These are phyloP conservation scores for Clarireedia paspali DNA, from an alignment of 2,329 filamentous ascomycete species.

Conservation along the genomic window DNA sequence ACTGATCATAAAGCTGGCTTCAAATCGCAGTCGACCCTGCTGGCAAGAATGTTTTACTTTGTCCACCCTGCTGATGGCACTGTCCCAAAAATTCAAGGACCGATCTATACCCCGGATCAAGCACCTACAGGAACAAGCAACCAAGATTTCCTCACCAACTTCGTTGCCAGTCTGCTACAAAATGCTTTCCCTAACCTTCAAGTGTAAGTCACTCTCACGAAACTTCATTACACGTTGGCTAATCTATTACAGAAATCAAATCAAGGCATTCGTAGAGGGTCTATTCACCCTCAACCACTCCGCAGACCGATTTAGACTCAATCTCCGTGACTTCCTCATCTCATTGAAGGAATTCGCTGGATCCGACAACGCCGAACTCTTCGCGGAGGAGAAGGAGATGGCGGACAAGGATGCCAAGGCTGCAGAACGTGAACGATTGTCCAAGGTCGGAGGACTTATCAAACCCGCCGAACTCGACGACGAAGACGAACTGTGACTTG, in stretches of 20 bases:
- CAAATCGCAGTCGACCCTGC: slow-evolving; percentile 90
- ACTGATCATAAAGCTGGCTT: slow-evolving; percentile 98
- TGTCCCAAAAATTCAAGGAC: slow-evolving; percentile 81
- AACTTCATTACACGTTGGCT: slow-evolving; percentile 23
- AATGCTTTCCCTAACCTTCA: slow-evolving; percentile 93
- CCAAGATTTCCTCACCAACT: slow-evolving; percentile 82
- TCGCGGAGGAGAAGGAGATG: slow-evolving; percentile 89
- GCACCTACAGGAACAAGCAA: slow-evolving; percentile 78
- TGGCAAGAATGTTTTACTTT: slow-evolving; percentile 95
- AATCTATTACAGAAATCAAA: slow-evolving; percentile 60
- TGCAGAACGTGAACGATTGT: slow-evolving; percentile 81
- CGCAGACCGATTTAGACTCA: slow-evolving; percentile 89
- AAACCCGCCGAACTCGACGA: slow-evolving; percentile 95
- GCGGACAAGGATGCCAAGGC: slow-evolving; percentile 78
- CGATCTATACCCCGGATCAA: slow-evolving; percentile 80
- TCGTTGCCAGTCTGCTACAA: slow-evolving; percentile 75
- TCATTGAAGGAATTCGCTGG: slow-evolving; percentile 94
- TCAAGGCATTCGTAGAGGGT: slow-evolving; percentile 81
- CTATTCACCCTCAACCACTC: slow-evolving; percentile 84
- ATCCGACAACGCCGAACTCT: slow-evolving; percentile 82
- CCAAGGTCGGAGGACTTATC: slow-evolving; percentile 90
- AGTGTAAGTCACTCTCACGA: slow-evolving; percentile 50
- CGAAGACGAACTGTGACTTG: slow-evolving; percentile 81
- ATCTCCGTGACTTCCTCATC: slow-evolving; percentile 93
- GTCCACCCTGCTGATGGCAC: slow-evolving; percentile 64